phyloP scores from a whole-genome alignment of 805 yeast species.

The Nematodospora valgi region DNA sequence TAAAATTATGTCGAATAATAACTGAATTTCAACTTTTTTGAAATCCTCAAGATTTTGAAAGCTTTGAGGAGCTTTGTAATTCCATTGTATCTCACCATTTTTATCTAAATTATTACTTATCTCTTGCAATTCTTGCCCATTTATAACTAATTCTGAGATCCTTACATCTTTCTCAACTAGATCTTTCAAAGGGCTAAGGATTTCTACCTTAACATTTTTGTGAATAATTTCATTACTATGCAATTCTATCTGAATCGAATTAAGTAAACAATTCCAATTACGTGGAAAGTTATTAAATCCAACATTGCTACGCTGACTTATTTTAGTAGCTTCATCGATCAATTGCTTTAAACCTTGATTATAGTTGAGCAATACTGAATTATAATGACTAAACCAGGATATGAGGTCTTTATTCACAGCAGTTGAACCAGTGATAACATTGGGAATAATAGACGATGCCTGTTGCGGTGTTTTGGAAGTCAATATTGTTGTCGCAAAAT shows the following conservation, averaged over 20 bases:
- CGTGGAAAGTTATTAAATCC: slow-evolving; percentile 40
- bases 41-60: slow-evolving; percentile 72
- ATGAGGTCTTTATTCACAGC: slow-evolving; percentile 26
- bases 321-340: slow-evolving; percentile 31
- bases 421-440: slow-evolving; percentile 27
- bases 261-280: slow-evolving; percentile 45
- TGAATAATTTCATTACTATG: slow-evolving; percentile 48
- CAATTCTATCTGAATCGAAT: slow-evolving; percentile 48
- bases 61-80: slow-evolving; percentile 69
- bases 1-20: slow-evolving; percentile 60
- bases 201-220: slow-evolving; percentile 48
- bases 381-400: slow-evolving; percentile 29
- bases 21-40: slow-evolving; percentile 57
- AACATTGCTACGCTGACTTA: slow-evolving; percentile 18
- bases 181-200: slow-evolving; percentile 51
- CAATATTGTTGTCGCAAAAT: slow-evolving; percentile 30
- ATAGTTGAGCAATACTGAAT: slow-evolving; percentile 17
- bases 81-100: slow-evolving; percentile 62
- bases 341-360: slow-evolving; percentile 56
- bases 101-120: slow-evolving; percentile 23
- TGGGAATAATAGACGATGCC: slow-evolving; percentile 37
- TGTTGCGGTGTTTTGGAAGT: slow-evolving; percentile 42
- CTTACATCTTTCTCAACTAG: slow-evolving; percentile 51
- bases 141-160: slow-evolving; percentile 54
- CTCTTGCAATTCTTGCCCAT: slow-evolving; percentile 42